These are phyloP conservation scores for Diplocarpon rosae DNA, from an alignment of 2,329 filamentous ascomycete species.

Conservation along the genomic window DNA sequence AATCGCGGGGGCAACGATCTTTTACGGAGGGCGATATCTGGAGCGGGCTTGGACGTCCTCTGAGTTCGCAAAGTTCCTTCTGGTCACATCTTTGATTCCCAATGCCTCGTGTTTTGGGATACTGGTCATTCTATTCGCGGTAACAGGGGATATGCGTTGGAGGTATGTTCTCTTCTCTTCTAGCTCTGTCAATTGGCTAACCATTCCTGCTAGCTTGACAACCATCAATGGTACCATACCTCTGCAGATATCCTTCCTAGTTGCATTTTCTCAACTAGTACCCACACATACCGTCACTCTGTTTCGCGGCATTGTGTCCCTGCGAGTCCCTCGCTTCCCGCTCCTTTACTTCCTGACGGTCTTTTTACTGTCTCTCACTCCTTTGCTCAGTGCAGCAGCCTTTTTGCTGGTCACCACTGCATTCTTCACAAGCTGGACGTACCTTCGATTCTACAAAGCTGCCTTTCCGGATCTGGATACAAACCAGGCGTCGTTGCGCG, in stretches of 20 bases:
- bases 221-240: conserved; percentile 82
- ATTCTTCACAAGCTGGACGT: conserved; percentile 84
- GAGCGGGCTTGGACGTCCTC: conserved; percentile 90
- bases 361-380: conserved; percentile 52
- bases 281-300: conserved; percentile 94
- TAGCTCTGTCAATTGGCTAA: conserved; percentile 17
- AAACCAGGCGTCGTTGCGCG: conserved; percentile 56
- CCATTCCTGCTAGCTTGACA: conserved; percentile 45
- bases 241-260: conserved; percentile 85
- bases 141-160: conserved; percentile 56
- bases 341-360: conserved; percentile 67
- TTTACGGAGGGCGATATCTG: conserved; percentile 87
- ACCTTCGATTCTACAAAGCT: conserved; percentile 87
- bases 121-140: conserved; percentile 61
- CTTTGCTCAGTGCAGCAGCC: conserved; percentile 56
- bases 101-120: conserved; percentile 65
- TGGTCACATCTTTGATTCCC: conserved; percentile 66
- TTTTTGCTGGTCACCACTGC: conserved; percentile 71
- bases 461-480: conserved; percentile 58
- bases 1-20: conserved; percentile 68
- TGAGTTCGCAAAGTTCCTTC: conserved; percentile 84
- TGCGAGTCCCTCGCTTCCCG: conserved; percentile 66
- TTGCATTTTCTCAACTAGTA: conserved; percentile 94
- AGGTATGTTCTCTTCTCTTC: conserved; percentile 42
- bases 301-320: conserved; percentile 76